phyloP scores from a whole-genome alignment of 2,329 filamentous ascomycete species.

The Diplodia intermedia region DNA sequence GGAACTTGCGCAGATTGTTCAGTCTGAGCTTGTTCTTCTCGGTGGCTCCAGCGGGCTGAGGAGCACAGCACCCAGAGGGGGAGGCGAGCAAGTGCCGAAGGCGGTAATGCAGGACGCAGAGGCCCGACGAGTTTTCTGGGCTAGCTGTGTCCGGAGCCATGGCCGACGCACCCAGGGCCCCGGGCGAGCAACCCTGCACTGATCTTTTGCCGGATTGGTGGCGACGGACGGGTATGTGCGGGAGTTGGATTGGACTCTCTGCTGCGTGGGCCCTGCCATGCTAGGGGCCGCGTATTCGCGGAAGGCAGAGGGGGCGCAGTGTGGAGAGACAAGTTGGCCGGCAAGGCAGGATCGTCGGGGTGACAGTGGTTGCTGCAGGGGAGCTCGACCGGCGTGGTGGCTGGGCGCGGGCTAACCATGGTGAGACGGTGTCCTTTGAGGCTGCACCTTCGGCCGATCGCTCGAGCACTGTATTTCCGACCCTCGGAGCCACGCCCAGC shows the following conservation, averaged over 20 bases:
- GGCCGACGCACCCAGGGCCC: not conserved
- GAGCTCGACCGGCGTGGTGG: constrained; percentile 1
- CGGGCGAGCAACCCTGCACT: constrained; percentile 6
- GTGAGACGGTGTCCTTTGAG: constrained; percentile 2
- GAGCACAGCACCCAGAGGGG: not conserved
- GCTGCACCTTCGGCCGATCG: constrained; percentile 10
- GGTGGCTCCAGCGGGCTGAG: constrained; percentile 7
- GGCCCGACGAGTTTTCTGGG: constrained; percentile 14
- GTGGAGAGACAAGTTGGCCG: not conserved
- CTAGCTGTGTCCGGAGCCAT: constrained; percentile 1
- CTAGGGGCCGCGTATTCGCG: constrained; percentile 2
- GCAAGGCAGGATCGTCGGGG: not conserved
- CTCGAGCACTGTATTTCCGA: not conserved
- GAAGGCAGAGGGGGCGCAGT: not conserved
- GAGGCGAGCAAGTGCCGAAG: constrained; percentile 24
- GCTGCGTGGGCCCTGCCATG: not conserved
- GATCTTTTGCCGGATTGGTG: constrained; percentile 15
- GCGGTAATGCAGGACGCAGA: constrained; percentile 25
- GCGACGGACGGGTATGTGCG: not conserved
- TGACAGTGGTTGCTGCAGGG: constrained; percentile 5
- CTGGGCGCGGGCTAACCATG: constrained; percentile 3
- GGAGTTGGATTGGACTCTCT: not conserved
- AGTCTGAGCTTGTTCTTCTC: not conserved
- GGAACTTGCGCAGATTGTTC: not conserved
- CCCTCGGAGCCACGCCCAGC: not conserved